A percentile compares a stretch with the other conserved stretches of the same genome.
Conservation (phyloP, 2,329 filamentous ascomycete genomes). For the Botrytis tulipae region DNA sequence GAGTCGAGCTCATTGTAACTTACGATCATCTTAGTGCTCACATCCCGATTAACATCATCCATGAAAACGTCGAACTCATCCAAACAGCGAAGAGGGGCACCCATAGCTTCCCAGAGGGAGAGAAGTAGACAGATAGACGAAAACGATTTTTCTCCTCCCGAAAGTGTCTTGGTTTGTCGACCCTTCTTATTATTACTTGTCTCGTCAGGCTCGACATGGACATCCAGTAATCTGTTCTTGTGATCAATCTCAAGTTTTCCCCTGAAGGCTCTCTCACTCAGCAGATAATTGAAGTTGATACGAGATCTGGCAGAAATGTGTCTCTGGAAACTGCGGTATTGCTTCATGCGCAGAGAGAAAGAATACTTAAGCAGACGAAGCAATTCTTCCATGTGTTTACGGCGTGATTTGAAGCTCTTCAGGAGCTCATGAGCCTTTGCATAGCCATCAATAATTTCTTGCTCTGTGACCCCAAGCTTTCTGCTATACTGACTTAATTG, state of each 20-base stretch:
- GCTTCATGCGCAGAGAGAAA: constrained; percentile 65
- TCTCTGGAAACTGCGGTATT: constrained; percentile 80
- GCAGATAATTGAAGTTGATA: constrained; percentile 81
- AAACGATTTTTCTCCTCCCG: constrained; percentile 96
- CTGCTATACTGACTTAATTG: constrained; percentile 58
- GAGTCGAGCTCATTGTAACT: constrained; percentile 39
- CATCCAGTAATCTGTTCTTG: constrained; percentile 66
- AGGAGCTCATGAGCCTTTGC: constrained; percentile 42
- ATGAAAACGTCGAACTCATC: constrained; percentile 99
- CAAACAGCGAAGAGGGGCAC: constrained; percentile 87
- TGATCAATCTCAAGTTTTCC: constrained; percentile 81
- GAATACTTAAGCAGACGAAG: constrained; percentile 53
- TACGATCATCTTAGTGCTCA: constrained; percentile 91
- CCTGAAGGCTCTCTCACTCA: constrained; percentile 86
- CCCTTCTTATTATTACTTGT: constrained; percentile 69
- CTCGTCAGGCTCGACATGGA: constrained; percentile 70
- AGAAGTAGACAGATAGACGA: constrained; percentile 92
- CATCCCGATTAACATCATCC: constrained; percentile 92
- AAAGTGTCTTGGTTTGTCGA: constrained; percentile 85
- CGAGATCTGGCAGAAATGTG: constrained; percentile 84
- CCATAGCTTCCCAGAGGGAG: constrained; percentile 97
- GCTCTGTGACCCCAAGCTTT: constrained; percentile 60
- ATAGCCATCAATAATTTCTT: constrained; percentile 57
- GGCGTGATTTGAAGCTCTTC: constrained; percentile 45
- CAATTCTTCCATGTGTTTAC: constrained; percentile 46